phyloP scores from a whole-genome alignment of 192 early-diverging fungal genomes.

The Coemansia sp. region DNA sequence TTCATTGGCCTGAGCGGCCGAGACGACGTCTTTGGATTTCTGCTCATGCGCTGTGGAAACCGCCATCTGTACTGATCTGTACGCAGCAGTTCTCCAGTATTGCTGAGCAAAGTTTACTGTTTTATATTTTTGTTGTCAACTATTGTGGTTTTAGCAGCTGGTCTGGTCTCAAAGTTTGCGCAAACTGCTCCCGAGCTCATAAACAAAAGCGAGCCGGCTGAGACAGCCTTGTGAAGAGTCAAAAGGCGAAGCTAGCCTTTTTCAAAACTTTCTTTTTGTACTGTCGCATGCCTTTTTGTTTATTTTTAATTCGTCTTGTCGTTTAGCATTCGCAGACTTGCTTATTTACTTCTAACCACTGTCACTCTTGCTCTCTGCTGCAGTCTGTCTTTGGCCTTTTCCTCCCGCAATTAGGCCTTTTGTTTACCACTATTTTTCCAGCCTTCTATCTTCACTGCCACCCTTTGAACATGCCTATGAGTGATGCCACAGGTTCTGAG shows the following conservation, averaged over 20 bases:
- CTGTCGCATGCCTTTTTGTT: constrained; percentile 1
- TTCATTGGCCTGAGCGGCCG: constrained; percentile 45
- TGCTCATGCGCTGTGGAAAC: constrained; percentile 50
- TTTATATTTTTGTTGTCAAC: not conserved
- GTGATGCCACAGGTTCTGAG: constrained; percentile 30
- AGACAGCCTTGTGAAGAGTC: not conserved
- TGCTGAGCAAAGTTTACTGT: not conserved
- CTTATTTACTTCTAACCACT: not conserved
- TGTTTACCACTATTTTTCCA: not conserved
- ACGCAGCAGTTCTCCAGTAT: not conserved
- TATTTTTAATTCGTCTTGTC: not conserved
- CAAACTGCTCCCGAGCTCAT: not conserved
- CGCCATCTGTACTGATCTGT: constrained; percentile 27
- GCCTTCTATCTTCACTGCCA: not conserved
- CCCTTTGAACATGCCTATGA: constrained; percentile 22
- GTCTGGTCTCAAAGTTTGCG: not conserved
- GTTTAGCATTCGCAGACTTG: not conserved
- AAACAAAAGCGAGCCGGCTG: not conserved
- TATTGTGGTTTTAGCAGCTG: not conserved
- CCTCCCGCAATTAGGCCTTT: not conserved
- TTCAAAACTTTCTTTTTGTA: not conserved
- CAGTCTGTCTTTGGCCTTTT: too few relatives aligned
- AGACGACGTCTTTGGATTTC: constrained; percentile 52
- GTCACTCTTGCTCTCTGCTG: not conserved
- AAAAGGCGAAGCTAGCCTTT: not conserved